Evolutionary conservation across 305 asterid genomes (phyloP).

Genomic region (Fraxinus velutina): DNA sequence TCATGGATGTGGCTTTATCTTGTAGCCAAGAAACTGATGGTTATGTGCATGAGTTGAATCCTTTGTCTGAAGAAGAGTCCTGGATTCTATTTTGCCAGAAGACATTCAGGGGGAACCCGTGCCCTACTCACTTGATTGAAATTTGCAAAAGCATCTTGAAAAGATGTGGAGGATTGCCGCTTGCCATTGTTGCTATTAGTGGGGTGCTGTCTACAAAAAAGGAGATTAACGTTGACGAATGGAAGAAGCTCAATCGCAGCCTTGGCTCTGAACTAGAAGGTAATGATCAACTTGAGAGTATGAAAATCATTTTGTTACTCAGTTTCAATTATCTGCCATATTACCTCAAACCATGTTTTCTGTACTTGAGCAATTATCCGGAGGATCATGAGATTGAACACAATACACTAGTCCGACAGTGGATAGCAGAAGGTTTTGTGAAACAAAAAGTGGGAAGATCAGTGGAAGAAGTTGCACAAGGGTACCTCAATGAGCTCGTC

Average conservation of each 20-base stretch:
- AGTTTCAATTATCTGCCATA: not conserved
- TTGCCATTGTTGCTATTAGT: constrained; percentile 1
- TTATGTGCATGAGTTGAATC: not conserved
- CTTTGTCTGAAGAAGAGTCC: constrained; percentile 11
- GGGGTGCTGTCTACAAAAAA: constrained; percentile 10
- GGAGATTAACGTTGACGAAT: not conserved
- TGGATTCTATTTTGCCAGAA: constrained; percentile 20
- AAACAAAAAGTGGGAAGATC: not conserved
- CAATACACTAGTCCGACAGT: not conserved
- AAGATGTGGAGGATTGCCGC: constrained; percentile 21
- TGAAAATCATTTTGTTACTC: not conserved
- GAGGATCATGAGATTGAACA: not conserved
- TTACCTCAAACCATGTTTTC: constrained; percentile 1
- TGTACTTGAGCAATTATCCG: constrained; percentile 16
- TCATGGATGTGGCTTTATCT: constrained; percentile 16
- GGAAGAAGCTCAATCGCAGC: not conserved
- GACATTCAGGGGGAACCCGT: not conserved
- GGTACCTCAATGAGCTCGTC: constrained; percentile 12
- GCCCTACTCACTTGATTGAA: constrained; percentile 14
- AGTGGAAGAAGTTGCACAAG: not conserved
- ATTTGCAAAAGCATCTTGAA: not conserved
- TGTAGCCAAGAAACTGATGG: not conserved
- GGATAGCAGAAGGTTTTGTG: constrained; percentile 14
- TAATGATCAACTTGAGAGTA: not conserved
- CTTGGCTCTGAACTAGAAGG: not conserved